Conservation (phyloP, 345 rosid genomes). For the Ceriops tagal region DNA sequence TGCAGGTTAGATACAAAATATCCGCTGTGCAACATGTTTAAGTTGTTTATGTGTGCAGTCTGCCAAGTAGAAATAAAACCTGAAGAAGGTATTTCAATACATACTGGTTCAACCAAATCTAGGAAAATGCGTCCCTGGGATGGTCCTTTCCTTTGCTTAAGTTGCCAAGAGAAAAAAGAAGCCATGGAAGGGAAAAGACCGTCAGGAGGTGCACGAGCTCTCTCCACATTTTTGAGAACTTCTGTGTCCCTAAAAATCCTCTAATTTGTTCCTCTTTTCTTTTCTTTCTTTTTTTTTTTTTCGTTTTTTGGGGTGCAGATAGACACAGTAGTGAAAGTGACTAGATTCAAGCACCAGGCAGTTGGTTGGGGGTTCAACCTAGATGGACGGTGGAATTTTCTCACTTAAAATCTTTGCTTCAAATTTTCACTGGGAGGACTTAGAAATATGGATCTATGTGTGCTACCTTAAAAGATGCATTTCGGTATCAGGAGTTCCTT, state of each 20-base stretch:
- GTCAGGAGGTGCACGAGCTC: slow-evolving; percentile 54
- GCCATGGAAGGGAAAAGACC: slow-evolving; percentile 97
- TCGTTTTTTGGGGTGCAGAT: slow-evolving; percentile 39
- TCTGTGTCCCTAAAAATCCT: slow-evolving; percentile 12
- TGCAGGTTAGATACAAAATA: slow-evolving; percentile 94
- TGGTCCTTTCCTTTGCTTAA: slow-evolving; percentile 96
- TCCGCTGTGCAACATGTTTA: slow-evolving; percentile 95
- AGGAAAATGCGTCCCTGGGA: slow-evolving; percentile 90
- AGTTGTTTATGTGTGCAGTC: slow-evolving; percentile 94
- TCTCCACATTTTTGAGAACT: neutral
- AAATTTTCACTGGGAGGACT: slow-evolving; percentile 24
- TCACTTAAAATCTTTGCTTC: slow-evolving; percentile 18
- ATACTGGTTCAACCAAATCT: slow-evolving; percentile 56
- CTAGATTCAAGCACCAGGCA: slow-evolving; percentile 48
- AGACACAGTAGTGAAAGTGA: slow-evolving; percentile 87
- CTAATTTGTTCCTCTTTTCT: neutral
- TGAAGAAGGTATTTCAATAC: slow-evolving; percentile 92
- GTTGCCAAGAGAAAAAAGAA: slow-evolving; percentile 97
- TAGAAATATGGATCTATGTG: slow-evolving; percentile 31
- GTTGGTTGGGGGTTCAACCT: slow-evolving; percentile 35
- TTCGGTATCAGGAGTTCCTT: slow-evolving; percentile 13
- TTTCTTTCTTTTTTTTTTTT: neutral
- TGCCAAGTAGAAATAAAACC: slow-evolving; percentile 99
- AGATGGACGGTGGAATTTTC: slow-evolving; percentile 35
- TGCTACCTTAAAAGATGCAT: slow-evolving; percentile 16